phyloP scores from a whole-genome alignment of 805 yeast species.

The Wickerhamiella dianesei region DNA sequence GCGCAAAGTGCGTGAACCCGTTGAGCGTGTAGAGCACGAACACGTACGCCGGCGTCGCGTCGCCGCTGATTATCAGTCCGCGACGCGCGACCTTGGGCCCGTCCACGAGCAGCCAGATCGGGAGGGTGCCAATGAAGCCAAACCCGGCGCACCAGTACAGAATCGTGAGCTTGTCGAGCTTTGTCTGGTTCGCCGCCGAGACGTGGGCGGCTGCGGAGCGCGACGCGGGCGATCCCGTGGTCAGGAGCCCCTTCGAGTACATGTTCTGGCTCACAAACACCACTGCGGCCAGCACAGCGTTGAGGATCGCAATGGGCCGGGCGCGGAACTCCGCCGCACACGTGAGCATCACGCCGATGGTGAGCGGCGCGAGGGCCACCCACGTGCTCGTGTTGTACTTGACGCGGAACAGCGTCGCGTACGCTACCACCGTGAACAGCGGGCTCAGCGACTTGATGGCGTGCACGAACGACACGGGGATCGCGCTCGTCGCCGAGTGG shows the following conservation, averaged over 20 bases:
- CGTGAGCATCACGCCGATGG: conserved; percentile 69
- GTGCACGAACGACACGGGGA: conserved; percentile 91
- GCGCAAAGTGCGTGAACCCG: conserved; percentile 66
- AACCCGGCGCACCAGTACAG: conserved; percentile 63
- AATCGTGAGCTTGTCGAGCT: conserved; percentile 71
- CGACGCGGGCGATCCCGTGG: conserved; percentile 25
- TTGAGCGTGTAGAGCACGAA: conserved; percentile 39
- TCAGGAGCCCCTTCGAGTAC: conserved; percentile 70
- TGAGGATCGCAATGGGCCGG: conserved; percentile 48
- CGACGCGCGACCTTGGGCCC: conserved; percentile 20
- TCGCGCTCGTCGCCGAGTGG: conserved; percentile 80
- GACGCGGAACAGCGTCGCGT: conserved; percentile 45
- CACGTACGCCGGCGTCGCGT: conserved; percentile 31
- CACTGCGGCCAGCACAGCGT: conserved; percentile 53
- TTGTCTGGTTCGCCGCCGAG: conserved; percentile 17
- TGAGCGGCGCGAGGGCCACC: conserved; percentile 62
- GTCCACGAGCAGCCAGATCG: conserved; percentile 59
- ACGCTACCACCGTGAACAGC: conserved; percentile 69
- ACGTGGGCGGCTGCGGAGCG: conserved; percentile 5
- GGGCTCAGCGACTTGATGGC: conserved; percentile 90
- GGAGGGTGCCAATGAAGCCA: conserved; percentile 59
- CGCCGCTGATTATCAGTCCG: conserved; percentile 12
- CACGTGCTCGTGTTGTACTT: conserved; percentile 56
- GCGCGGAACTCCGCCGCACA: conserved; percentile 32
- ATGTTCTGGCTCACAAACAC: conserved; percentile 79